Evolutionary conservation across 257 asterid species (phyloP), one percentile per base, ranked within the genome.

Genomic region (Petrea volubilis): DNA sequence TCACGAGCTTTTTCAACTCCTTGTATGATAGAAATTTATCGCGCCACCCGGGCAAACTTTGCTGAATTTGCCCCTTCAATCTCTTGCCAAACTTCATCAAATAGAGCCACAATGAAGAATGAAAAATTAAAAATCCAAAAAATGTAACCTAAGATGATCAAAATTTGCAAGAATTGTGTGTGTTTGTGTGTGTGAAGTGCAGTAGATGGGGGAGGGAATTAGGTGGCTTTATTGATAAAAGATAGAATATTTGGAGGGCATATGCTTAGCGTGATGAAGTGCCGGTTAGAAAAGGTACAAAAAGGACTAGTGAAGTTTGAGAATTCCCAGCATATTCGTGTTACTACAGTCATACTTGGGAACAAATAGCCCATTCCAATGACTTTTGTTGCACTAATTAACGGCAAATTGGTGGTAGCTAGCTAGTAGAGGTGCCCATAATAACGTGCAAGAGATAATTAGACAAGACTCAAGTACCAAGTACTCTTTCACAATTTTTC

Each of bases 81-180:
- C 96, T 79, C 87, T 95, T 95, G 13, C 99, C 98, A 38, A 95
- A 92, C 79, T 95, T 95, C 99, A 95, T 94, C n/a, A n/a, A n/a
- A n/a, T n/a, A n/a, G 28, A 23, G 24, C 25, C 10, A 38, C 1
- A 2, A 38, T 7, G 5, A 38, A 38, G 9, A 12, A 38, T 5
- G 43, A 8, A 4, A 38, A n/a, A n/a, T n/a, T n/a, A n/a, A n/a
- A n/a, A 31, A 47, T 17, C 41, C 5, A 21, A 8, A 21, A 67
- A 52, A 68, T 7, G 10, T 29, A 17, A 33, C 1, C 3, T 20
- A 59, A 59, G 17, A n/a, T n/a, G 14, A 23, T 20, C 6, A 9
- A 23, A 23, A 47, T 1, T 18, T 53, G 33, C 23, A 25, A 23
- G 24, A 51, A 5, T 23, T 13, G 7, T 18, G n/a, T 17, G 17